Base-by-base conservation (phyloP, 306 rosid genomes). In the Gillenia trifoliata region DNA sequence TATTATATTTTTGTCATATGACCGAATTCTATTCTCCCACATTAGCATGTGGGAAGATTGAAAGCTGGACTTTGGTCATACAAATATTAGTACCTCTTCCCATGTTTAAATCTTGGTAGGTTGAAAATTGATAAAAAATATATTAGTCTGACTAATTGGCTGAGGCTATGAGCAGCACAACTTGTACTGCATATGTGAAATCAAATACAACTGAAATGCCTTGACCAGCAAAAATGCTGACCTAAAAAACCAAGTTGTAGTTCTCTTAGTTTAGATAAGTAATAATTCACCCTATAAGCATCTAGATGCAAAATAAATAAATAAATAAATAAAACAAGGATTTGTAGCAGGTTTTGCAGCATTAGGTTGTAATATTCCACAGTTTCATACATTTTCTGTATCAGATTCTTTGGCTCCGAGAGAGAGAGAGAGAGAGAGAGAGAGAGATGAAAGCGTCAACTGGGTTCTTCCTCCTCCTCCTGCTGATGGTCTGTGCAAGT, bases 371-470 rank as follows among this genome's bases (percentile, higher is more conserved):
- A 38, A 22, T 25, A 55, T 3, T 55, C 13, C 61, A 9, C 6
- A 9, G 0, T 3, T 4, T 3, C 5, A 0, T 70, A 8, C 15
- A 22, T 22, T 67, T 30, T 60, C 49, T 10, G 30, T 25, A 22
- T 7, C 45, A 17, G 23, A 72, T 47, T 54, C 25, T 2, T 26
- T 25, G 33, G 64, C 16, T 26, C 64, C 31, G 4, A 59, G 33
- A 26, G 17, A 57, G 17, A 23, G 30, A 54, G 59, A 52, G 23
- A 52, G 29, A 50, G 30, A 22, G 70, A 56, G 30, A 50, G 25
- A 20, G 67, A 20, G 67, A 45, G 6, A 82, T 84, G 89, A 25
- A 68, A 25, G 72, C 43, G 63, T 73, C 61, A 20, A 71, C 72
- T 38, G 77, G 77, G 26, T 72, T 74, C 83, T 30, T 60, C 72